Conservation (phyloP, 345 rosid species). For the Erodium maritimum region DNA sequence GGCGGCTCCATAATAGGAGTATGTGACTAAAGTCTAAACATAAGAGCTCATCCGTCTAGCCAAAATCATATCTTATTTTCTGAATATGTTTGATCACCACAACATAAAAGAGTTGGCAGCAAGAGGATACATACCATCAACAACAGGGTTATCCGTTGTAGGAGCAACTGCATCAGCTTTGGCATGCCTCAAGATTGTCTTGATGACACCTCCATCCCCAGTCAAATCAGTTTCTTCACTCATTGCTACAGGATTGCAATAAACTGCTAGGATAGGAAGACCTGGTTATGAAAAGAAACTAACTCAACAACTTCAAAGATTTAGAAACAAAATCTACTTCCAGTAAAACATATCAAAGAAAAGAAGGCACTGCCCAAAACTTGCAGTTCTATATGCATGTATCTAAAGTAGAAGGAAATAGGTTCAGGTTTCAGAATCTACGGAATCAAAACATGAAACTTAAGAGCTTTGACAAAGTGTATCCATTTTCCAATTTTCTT, state of each 20-base stretch:
- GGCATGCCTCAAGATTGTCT: constrained; percentile 47
- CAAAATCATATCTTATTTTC: neutral
- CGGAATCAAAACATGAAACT: too few species aligned
- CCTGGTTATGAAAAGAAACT: constrained; percentile 4
- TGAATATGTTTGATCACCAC: neutral
- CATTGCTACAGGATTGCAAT: constrained; percentile 17
- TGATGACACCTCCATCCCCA: constrained; percentile 77
- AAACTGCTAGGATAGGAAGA: neutral
- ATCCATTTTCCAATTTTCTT: too few species aligned
- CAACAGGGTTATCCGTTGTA: constrained; percentile 69
- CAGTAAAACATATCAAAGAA: too few species aligned
- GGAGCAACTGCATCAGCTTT: constrained; percentile 55
- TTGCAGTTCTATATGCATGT: too few species aligned
- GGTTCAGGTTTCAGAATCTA: too few species aligned
- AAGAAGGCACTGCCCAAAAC: too few species aligned
- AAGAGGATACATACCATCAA: constrained; percentile 47
- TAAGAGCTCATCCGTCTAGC: too few species aligned
- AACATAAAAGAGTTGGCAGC: neutral
- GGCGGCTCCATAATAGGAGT: too few species aligned
- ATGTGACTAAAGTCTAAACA: too few species aligned
- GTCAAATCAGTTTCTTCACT: constrained; percentile 52
- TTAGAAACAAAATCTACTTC: too few species aligned
- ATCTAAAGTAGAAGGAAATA: too few species aligned
- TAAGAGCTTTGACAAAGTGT: too few species aligned
- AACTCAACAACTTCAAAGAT: neutral